Evolutionary conservation across 73 alveolate species (phyloP), one percentile per base, ranked within the genome.

Genomic region (Stentor roeselii): DNA sequence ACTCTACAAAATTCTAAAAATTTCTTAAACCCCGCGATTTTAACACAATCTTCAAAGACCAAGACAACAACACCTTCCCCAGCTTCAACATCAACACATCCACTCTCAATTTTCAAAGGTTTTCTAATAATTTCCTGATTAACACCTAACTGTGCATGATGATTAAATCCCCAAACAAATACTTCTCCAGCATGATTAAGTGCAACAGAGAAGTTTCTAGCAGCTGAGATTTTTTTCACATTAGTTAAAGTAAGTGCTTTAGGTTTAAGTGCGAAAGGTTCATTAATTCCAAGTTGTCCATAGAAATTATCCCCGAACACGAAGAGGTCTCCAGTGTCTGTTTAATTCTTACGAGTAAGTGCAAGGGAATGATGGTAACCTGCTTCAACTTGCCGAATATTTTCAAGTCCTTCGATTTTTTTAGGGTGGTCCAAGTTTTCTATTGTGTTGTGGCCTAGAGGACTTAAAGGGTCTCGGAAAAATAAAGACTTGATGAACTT

Each of bases 101-200:
- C 41, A 21, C 41, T 67, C 80, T 36, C 37, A 0, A 67, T n/a
- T 32, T 30, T 30, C 21, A 0, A 30, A 30, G 80, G 80, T 21
- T n/a, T 30, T 2, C 11, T 0, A 1, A 67, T 11, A 21, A 21
- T 67, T 1, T 67, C 80, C 14, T 67, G 27, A 27, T 30, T 30
- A 67, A 67, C 41, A 14, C 80, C 80, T 67, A 67, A 34, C 41
- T 67, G 80, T n/a, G 42, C 80, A 67, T 67, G 34, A 67, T 67
- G 80, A 67, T 67, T 67, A 1, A 15, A 11, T 30, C 80, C 80
- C 80, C 80, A 67, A 67, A 67, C 80, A 21, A 15, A 67, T 21
- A 67, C 80, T 21, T 67, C 80, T 0, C 80, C 80, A 27, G n/a
- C 34, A 67, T 32, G 21, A 32, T n/a, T 67, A 36, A 67, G 34